Evolutionary conservation across 2,329 filamentous ascomycete genomes (phyloP).

Genomic region (Diaporthe batatas): DNA sequence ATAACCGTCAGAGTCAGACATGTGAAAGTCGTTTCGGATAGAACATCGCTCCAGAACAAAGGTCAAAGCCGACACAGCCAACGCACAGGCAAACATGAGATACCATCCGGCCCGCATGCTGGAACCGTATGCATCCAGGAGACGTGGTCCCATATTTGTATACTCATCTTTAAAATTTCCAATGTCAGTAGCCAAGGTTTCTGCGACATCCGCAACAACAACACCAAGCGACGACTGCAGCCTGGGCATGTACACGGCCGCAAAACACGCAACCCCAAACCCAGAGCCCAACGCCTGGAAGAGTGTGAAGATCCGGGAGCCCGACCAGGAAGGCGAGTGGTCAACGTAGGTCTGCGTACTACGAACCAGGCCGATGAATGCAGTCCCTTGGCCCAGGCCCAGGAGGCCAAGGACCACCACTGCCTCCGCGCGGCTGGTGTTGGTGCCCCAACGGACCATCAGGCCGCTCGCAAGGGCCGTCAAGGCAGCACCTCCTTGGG

Average conservation of each 20-base stretch:
- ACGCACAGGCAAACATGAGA: background rate
- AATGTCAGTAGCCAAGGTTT: background rate
- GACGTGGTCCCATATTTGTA: background rate
- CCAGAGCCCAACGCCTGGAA: background rate
- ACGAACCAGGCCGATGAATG: background rate
- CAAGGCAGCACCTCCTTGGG: background rate
- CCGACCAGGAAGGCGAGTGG: background rate
- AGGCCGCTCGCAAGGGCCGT: background rate
- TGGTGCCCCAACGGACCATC: background rate
- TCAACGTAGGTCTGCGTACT: background rate
- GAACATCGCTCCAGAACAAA: background rate
- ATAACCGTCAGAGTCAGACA: background rate
- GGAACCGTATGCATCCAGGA: background rate
- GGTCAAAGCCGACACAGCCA: background rate
- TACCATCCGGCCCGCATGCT: background rate
- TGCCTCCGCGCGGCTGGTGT: background rate
- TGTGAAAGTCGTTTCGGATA: accelerated
- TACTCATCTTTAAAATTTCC: accelerated
- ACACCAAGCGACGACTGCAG: background rate
- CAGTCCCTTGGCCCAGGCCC: background rate
- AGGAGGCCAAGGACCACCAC: background rate
- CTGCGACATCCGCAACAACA: background rate
- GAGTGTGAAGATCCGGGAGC: background rate
- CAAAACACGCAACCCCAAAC: background rate
- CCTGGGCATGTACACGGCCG: background rate